A percentile compares a stretch with the other conserved stretches of the same genome.
These are phyloP conservation scores for Ammopiptanthus mongolicus DNA, from an alignment of 306 rosid genomes.

Conservation along the genomic window DNA sequence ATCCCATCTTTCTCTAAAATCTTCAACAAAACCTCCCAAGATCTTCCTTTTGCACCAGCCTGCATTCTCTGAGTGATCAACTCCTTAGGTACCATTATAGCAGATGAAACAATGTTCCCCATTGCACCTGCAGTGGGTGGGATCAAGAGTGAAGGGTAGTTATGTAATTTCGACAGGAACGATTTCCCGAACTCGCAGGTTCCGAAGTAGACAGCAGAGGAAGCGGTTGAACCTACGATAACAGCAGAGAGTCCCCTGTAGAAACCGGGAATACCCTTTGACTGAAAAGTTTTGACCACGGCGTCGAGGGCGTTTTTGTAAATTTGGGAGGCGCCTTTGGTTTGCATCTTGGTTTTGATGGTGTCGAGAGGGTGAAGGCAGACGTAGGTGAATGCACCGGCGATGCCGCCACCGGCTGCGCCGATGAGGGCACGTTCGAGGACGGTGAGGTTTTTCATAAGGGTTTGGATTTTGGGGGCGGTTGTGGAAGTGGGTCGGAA, in stretches of 20 bases:
- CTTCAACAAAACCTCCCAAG: slow-evolving; percentile 56
- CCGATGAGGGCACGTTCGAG: slow-evolving; percentile 84
- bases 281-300: slow-evolving; percentile 56
- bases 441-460: slow-evolving; percentile 56
- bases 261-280: slow-evolving; percentile 62
- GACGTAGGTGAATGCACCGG: slow-evolving; percentile 95
- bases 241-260: slow-evolving; percentile 89
- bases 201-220: slow-evolving; percentile 84
- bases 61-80: slow-evolving; percentile 90
- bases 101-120: slow-evolving; percentile 81
- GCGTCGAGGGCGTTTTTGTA: slow-evolving; percentile 73
- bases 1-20: slow-evolving; percentile 73
- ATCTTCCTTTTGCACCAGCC: slow-evolving; percentile 70
- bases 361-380: slow-evolving; percentile 88
- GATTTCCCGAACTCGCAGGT: slow-evolving; percentile 89
- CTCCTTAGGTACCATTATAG: slow-evolving; percentile 91
- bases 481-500: slow-evolving; percentile 22
- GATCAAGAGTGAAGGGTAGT: slow-evolving; percentile 53
- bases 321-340: slow-evolving; percentile 71
- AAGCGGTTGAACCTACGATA: slow-evolving; percentile 75
- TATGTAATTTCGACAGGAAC: slow-evolving; percentile 37
- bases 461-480: slow-evolving; percentile 33
- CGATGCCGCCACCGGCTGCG: slow-evolving; percentile 78
- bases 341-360: slow-evolving; percentile 80
- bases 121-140: slow-evolving; percentile 88